Conservation (phyloP, 768 basidiomycete genomes). For the Hygrophoropsis aurantiaca region DNA sequence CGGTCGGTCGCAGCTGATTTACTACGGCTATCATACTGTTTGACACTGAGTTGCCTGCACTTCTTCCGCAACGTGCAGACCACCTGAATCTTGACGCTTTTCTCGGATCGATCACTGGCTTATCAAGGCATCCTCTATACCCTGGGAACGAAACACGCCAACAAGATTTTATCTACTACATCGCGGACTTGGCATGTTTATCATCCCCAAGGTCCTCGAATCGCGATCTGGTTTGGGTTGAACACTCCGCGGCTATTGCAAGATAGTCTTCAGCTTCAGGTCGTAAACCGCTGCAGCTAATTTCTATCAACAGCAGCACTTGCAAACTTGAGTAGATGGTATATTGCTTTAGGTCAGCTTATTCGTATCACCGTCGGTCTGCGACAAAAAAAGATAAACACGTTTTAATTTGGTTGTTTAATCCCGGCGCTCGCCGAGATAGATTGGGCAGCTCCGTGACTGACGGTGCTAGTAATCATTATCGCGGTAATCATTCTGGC, state of each 20-base stretch:
- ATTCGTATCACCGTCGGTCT: too few relatives aligned
- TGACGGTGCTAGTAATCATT: constrained; percentile 15
- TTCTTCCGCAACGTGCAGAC: constrained; percentile 1
- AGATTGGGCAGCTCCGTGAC: constrained; percentile 10
- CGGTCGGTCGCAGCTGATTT: not conserved
- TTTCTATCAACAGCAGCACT: too few relatives aligned
- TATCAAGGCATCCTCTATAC: too few relatives aligned
- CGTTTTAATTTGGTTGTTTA: constrained; percentile 4
- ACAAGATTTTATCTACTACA: not conserved
- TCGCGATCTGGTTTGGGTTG: not conserved
- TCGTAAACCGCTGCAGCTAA: too few relatives aligned
- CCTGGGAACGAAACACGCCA: too few relatives aligned
- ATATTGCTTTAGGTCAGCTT: too few relatives aligned
- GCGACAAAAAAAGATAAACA: not conserved
- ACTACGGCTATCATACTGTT: not conserved
- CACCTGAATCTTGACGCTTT: too few relatives aligned
- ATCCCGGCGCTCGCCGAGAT: constrained; percentile 7
- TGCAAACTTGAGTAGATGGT: too few relatives aligned
- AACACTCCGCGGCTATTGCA: not conserved
- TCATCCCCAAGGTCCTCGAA: not conserved
- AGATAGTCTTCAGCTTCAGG: too few relatives aligned
- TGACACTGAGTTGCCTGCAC: not conserved
- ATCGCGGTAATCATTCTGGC: constrained; percentile 10
- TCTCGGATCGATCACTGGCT: too few relatives aligned
- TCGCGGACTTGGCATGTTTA: not conserved